These are phyloP conservation scores for Funneliformis geosporum DNA, from an alignment of 192 early-diverging fungal species.

Conservation along the genomic window DNA sequence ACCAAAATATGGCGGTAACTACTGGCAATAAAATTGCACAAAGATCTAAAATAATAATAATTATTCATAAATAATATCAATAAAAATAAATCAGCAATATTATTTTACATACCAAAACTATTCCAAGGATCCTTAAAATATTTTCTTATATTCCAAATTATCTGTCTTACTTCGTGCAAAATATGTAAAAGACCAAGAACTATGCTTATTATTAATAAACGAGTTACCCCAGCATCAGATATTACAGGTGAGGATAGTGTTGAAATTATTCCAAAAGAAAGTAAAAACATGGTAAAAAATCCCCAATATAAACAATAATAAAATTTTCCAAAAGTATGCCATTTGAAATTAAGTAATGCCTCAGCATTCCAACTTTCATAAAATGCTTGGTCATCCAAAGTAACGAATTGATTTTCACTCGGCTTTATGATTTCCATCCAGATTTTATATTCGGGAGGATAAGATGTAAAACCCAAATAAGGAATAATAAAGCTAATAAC, in stretches of 20 bases:
- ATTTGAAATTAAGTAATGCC: background rate
- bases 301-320: background rate
- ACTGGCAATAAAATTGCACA: background rate
- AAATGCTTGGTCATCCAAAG: no score
- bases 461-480: no score
- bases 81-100: no score
- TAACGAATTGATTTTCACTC: no score
- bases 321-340: background rate
- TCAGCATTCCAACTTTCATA: background rate
- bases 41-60: no score
- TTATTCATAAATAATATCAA: no score
- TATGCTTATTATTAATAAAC: background rate
- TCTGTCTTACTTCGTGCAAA: background rate
- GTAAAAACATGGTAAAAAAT: background rate
- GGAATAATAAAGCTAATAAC: no score
- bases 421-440: no score
- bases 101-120: background rate
- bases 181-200: background rate
- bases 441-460: no score
- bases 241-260: background rate
- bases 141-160: background rate
- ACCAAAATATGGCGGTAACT: no score
- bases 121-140: background rate
- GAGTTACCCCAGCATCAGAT: background rate
- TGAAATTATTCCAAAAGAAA: background rate